phyloP scores from a whole-genome alignment of 441 rosid species.

The Eutrema salsugineum region DNA sequence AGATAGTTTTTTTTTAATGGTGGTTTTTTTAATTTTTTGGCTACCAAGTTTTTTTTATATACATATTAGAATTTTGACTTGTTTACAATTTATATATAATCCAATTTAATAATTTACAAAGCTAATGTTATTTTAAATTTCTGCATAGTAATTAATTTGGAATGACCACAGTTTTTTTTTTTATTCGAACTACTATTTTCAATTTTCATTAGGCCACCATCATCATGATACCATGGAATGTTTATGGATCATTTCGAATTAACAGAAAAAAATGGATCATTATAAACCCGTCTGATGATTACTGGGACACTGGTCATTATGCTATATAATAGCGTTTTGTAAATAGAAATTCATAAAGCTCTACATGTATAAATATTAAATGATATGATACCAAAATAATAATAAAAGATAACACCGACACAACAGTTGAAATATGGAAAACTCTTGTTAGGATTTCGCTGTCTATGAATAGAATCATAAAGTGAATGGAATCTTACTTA shows the following conservation, averaged over 20 bases:
- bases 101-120: no score
- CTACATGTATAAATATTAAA: not conserved
- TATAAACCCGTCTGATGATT: not conserved
- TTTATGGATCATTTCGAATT: not conserved
- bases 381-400: not conserved
- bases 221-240: not conserved
- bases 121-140: not conserved
- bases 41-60: no score
- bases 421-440: conserved; percentile 1
- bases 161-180: not conserved
- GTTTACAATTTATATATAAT: no score
- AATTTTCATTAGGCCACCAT: not conserved
- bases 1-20: no score
- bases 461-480: conserved; percentile 6
- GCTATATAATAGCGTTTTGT: not conserved
- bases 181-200: not conserved
- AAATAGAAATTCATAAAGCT: not conserved
- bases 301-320: not conserved
- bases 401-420: conserved; percentile 19
- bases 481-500: not conserved
- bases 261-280: not conserved
- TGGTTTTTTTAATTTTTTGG: no score
- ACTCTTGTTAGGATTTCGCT: conserved; percentile 13
- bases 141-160: not conserved
- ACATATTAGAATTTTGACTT: no score